Evolutionary conservation across 495 filamentous ascomycete genomes (phyloP).

Genomic region (Cladorrhinum samala): DNA sequence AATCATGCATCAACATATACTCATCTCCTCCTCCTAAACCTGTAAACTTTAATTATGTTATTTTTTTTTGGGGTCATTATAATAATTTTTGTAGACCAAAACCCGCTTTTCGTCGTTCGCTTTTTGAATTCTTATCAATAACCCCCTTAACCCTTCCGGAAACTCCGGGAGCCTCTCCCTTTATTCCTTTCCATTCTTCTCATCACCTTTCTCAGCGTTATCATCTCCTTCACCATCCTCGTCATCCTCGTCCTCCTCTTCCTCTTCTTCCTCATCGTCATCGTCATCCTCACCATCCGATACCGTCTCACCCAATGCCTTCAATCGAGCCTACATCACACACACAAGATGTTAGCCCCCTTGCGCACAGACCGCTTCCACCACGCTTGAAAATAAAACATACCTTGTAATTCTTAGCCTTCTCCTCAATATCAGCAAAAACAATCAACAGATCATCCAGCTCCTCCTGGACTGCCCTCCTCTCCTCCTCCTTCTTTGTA

Average conservation of each 20-base stretch:
- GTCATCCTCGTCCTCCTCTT: constrained; percentile 50
- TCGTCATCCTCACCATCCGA: constrained; percentile 76
- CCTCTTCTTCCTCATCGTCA: constrained; percentile 56
- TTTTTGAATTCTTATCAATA: too few species aligned
- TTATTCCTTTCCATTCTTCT: not conserved
- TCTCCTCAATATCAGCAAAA: constrained; percentile 85
- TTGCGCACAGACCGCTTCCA: constrained; percentile 11
- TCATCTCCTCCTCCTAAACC: too few species aligned
- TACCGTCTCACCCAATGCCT: constrained; percentile 63
- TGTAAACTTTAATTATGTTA: too few species aligned
- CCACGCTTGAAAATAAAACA: constrained; percentile 16
- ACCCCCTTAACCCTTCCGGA: too few species aligned
- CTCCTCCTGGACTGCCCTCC: constrained; percentile 58
- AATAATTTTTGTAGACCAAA: too few species aligned
- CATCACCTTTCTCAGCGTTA: constrained; percentile 36
- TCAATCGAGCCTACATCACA: constrained; percentile 57
- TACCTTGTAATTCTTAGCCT: constrained; percentile 75
- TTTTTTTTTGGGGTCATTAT: too few species aligned
- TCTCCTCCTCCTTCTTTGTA: constrained; percentile 58
- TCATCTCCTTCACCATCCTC: constrained; percentile 44
- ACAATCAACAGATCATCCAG: constrained; percentile 82
- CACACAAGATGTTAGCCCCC: too few species aligned
- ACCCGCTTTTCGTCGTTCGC: too few species aligned
- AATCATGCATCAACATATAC: too few species aligned
- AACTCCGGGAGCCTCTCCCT: too few species aligned